Conservation (phyloP, 2,329 filamentous ascomycete species). For the Diaporthe caulivora region DNA sequence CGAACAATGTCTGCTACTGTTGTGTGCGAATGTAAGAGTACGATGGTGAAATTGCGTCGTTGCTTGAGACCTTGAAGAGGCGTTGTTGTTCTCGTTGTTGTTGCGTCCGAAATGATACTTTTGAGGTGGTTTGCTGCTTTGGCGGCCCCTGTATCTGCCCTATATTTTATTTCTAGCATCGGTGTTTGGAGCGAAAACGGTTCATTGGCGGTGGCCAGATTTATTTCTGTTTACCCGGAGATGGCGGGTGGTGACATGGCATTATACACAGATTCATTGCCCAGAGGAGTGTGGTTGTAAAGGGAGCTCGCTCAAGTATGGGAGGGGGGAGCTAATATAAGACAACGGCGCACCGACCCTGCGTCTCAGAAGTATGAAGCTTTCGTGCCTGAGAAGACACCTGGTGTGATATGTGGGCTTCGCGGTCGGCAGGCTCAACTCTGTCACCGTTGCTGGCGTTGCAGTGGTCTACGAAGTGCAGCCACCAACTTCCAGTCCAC, state of each 20-base stretch:
- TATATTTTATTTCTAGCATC: slow-evolving; percentile 26
- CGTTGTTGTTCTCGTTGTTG: not conserved
- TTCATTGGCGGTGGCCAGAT: not conserved
- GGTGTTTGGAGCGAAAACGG: slow-evolving; percentile 32
- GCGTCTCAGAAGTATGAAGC: not conserved
- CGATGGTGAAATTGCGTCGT: not conserved
- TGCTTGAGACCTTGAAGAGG: not conserved
- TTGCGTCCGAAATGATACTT: not conserved
- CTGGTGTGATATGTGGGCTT: not conserved
- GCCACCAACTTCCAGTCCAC: too few relatives aligned
- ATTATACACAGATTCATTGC: slow-evolving; percentile 5
- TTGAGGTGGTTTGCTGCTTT: not conserved
- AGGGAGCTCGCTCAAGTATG: not conserved
- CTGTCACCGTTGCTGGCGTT: not conserved
- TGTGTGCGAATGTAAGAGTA: slow-evolving; percentile 12
- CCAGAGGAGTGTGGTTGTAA: not conserved
- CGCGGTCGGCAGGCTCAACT: not conserved
- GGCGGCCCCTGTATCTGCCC: not conserved
- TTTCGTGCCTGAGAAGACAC: not conserved
- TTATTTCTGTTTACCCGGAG: not conserved
- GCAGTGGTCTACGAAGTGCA: not conserved
- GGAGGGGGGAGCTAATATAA: slow-evolving; percentile 23
- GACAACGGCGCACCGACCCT: slow-evolving; percentile 12
- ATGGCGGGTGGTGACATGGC: not conserved
- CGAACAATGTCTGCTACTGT: not conserved